Evolutionary conservation across 371 early-diverging fungal species (phyloP).

Genomic region (Zopfochytrium polystomum): DNA sequence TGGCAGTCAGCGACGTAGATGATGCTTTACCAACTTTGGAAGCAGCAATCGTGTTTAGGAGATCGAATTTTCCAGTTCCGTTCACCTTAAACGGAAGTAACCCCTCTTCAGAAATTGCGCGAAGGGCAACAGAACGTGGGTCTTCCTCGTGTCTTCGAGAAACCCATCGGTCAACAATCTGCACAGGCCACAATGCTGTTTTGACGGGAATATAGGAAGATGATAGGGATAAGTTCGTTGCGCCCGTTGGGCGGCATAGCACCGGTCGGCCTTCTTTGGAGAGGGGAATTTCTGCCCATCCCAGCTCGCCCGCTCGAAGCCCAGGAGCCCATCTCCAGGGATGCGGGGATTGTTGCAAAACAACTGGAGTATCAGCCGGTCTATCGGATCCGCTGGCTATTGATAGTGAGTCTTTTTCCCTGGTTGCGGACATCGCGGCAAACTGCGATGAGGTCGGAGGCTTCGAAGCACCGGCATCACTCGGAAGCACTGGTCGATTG

Average conservation of each 20-base stretch:
- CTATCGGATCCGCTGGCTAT: too few species aligned
- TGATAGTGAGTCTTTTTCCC: too few species aligned
- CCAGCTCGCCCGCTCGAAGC: conserved; percentile 14
- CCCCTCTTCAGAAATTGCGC: neutral
- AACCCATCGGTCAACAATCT: conserved; percentile 15
- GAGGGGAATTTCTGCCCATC: conserved; percentile 15
- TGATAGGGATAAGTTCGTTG: too few species aligned
- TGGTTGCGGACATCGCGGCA: too few species aligned
- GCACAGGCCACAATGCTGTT: conserved; percentile 11
- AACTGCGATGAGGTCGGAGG: too few species aligned
- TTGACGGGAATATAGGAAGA: too few species aligned
- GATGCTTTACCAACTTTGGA: neutral
- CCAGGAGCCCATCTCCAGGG: conserved; percentile 23
- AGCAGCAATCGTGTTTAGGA: neutral
- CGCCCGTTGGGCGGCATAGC: neutral
- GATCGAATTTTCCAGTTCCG: neutral
- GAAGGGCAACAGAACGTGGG: neutral
- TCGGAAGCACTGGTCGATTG: too few species aligned
- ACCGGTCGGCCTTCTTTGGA: neutral
- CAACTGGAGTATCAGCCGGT: too few species aligned
- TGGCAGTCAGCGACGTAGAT: neutral
- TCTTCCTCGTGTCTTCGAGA: neutral
- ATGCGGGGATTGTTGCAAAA: too few species aligned
- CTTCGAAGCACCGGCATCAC: too few species aligned
- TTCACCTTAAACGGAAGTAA: neutral